Base-by-base conservation (phyloP, 2,329 filamentous ascomycete genomes). In the Epichloe gansuensis region DNA sequence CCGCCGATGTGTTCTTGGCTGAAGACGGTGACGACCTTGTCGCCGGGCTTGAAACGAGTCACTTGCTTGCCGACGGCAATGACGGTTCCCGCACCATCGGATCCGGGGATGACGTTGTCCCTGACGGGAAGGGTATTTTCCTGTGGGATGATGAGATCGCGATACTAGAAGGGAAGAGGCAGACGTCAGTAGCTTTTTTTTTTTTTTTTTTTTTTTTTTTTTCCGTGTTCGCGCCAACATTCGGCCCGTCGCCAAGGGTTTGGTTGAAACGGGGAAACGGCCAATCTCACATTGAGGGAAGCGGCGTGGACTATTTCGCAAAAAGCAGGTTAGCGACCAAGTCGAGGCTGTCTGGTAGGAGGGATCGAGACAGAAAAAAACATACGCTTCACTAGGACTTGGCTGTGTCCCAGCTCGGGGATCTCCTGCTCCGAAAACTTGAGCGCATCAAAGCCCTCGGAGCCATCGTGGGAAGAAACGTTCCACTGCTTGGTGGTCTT, bases 361-460 rank as follows among this genome's bases (percentile, higher is more conserved):
- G 28, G 7, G 2, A 28, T 28, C 28, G n/a, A 17, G 13, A 9
- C 2, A 5, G 46, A 17, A 17, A 17, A 46, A 34, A 34, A 28
- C 65, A 38, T 52, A 68, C 67, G 52, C 66, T 84, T 85, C 59
- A 91, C 81, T 37, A 91, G 74, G 5, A 89, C 84, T 28, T 91
- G 81, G 56, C 78, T 78, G 52, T 88, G 84, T 46, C 85, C 85
- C 1, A 85, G 62, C 57, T 80, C 68, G 13, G 83, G 81, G 3
- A 88, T 62, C 1, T 74, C 73, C 47, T 76, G 69, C 58, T 81
- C 73, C 54, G 75, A 68, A 59, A 78, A 76, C 60, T 74, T 67
- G 41, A 89, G 72, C 43, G 72, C 72, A 46, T 86, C 79, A 60
- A 88, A 84, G 59, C 73, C 75, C 42, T 73, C 65, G 2, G 58